Percentiles rank a stretch among this genome's conserved stretches.
phyloP scores from a whole-genome alignment of 1,284 basidiomycete genomes.

The Ustilago esculenta region DNA sequence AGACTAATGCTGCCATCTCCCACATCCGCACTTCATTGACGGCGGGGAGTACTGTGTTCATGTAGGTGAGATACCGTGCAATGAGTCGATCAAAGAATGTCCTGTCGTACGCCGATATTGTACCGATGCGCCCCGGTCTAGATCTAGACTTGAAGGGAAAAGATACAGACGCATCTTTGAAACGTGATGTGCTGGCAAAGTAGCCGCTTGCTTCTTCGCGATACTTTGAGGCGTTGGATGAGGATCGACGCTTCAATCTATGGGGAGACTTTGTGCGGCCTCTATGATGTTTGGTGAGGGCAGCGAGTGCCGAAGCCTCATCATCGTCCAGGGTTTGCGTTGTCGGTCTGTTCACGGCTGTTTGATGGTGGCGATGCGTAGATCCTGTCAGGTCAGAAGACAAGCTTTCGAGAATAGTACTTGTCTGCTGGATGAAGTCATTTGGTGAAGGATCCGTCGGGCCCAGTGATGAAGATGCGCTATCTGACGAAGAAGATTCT shows the following conservation, averaged over 20 bases:
- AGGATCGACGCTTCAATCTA: slow-evolving; percentile 31
- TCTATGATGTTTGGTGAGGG: slow-evolving; percentile 24
- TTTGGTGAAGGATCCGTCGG: slow-evolving; percentile 28
- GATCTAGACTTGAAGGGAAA: slow-evolving; percentile 25
- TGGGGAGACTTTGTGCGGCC: slow-evolving; percentile 29
- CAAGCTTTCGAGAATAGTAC: slow-evolving; percentile 44
- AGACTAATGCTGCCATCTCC: slow-evolving; percentile 28
- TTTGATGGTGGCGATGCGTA: slow-evolving; percentile 13
- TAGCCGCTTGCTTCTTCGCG: slow-evolving; percentile 20
- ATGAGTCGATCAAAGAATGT: slow-evolving; percentile 40
- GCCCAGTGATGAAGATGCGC: slow-evolving; percentile 12
- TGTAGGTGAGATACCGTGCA: slow-evolving; percentile 39
- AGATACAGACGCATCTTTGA: slow-evolving; percentile 8
- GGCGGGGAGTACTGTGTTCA: slow-evolving; percentile 41
- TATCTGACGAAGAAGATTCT: slow-evolving; percentile 15
- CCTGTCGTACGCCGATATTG: slow-evolving; percentile 37
- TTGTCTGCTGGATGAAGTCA: slow-evolving; percentile 43
- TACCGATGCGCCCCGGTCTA: slow-evolving; percentile 12
- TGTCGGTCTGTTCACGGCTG: background rate
- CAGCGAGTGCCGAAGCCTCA: slow-evolving; percentile 33
- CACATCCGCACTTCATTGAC: slow-evolving; percentile 33
- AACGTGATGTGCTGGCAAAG: slow-evolving; percentile 3
- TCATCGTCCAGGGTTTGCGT: slow-evolving; percentile 36
- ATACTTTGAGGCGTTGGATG: slow-evolving; percentile 38
- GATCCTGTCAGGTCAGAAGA: slow-evolving; percentile 31